Evolutionary conservation across 2,329 filamentous ascomycete species (phyloP), one percentile per base, ranked within the genome.

Genomic region (Arachnomyces sp.): DNA sequence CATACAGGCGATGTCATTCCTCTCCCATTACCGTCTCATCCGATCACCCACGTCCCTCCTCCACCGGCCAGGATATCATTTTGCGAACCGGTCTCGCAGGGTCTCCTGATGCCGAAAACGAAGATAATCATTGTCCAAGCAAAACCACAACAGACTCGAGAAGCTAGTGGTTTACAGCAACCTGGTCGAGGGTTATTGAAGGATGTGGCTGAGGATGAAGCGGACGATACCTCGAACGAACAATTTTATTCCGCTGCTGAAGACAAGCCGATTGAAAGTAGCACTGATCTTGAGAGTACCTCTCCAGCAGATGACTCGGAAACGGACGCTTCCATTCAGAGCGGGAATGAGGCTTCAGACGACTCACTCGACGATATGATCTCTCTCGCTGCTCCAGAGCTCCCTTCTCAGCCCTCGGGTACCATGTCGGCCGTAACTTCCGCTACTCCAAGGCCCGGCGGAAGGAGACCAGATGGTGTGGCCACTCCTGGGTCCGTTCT

Each of bases 361-460:
- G 90, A 94, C 57, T 92, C 86, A 0, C 76, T 87, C 68, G 89
- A 95, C 49, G 88, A 94, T 45, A 85, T 94, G 74, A 94, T 96
- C 38, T 93, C 88, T 3, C 72, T 96, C 25, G 81, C 83, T 49
- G 81, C 83, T 1, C 90, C 90, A 1, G 76, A 81, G 18, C 66
- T 95, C 12, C 80, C 84, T 1, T 76, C 86, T n/a, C 79, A 84
- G 17, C 79, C 79, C 40, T 82, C 83, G 1, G 90, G 87, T 36
- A 80, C 84, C 13, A 73, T 90, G 50, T 92, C 86, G 15, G 84
- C 84, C 0, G 74, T 88, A 55, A 83, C 84, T 31, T 77, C 83
- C 1, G 87, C 85, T 8, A 94, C 88, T 0, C 89, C 89, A 2
- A 79, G 86, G 57, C 84, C 84, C 0, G 71, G 73, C 30, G 81